Conservation (phyloP, 2,329 filamentous ascomycete species). For the Calonectria honghensis region DNA sequence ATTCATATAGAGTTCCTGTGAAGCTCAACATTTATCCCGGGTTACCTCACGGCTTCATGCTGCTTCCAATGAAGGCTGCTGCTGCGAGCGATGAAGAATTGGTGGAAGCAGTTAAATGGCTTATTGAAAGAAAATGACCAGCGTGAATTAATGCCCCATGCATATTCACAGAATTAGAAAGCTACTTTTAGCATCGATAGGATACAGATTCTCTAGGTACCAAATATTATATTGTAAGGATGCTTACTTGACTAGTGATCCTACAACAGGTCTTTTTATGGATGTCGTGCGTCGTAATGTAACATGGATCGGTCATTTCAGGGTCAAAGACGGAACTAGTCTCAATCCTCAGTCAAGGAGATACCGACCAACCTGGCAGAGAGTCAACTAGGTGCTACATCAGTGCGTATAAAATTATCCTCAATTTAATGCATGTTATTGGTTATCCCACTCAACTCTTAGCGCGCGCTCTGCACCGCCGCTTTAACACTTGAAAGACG, state of each 20-base stretch:
- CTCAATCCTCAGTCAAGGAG: too few relatives aligned
- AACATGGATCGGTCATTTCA: background rate
- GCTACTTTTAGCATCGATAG: background rate
- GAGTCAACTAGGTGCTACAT: too few relatives aligned
- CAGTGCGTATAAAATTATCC: too few relatives aligned
- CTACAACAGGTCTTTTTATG: background rate
- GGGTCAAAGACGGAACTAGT: too few relatives aligned
- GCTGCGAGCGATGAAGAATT: background rate
- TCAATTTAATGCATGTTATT: too few relatives aligned
- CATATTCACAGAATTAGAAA: background rate
- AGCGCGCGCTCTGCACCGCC: background rate
- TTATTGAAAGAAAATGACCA: background rate
- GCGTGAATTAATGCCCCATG: background rate
- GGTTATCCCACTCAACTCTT: background rate
- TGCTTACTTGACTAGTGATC: background rate
- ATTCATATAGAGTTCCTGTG: background rate
- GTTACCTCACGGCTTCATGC: slow-evolving; percentile 1
- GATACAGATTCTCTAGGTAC: too few relatives aligned
- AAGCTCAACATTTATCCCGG: background rate
- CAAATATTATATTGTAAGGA: background rate
- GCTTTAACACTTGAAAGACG: background rate
- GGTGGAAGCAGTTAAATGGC: slow-evolving; percentile 1
- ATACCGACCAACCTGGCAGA: too few relatives aligned
- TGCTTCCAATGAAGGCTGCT: background rate
- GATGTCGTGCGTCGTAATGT: background rate